These are phyloP conservation scores for Geotrichum restrictum DNA, from an alignment of 1,139 yeast genomes.

Conservation along the genomic window DNA sequence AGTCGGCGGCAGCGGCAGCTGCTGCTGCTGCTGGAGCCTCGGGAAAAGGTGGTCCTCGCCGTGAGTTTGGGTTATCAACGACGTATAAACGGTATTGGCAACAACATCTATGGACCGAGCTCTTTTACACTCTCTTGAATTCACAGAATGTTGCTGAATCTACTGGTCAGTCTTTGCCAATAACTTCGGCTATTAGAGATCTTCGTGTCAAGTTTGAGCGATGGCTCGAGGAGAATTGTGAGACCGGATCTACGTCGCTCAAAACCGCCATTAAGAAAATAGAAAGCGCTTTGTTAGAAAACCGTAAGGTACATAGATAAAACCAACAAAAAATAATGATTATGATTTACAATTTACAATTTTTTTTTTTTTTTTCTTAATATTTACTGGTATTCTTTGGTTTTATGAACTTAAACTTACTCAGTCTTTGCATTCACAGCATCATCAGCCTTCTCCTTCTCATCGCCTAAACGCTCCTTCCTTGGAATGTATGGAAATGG, in stretches of 20 bases:
- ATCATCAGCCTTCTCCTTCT: background rate
- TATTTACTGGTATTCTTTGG: background rate
- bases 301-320: conserved; percentile 6
- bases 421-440: background rate
- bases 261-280: conserved; percentile 27
- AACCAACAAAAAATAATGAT: background rate
- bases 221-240: conserved; percentile 41
- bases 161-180: conserved; percentile 38
- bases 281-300: conserved; percentile 22
- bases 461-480: background rate
- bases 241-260: conserved; percentile 26
- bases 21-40: conserved; percentile 24
- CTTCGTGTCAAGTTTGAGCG: conserved; percentile 46
- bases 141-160: conserved; percentile 41
- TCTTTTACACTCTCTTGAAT: conserved; percentile 64
- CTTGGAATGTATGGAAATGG: conserved; percentile 25
- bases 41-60: conserved; percentile 11
- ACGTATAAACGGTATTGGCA: conserved; percentile 77
- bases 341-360: too few species aligned
- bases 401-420: background rate
- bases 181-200: conserved; percentile 40
- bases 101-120: conserved; percentile 60
- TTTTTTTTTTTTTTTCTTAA: background rate
- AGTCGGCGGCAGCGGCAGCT: conserved; percentile 26
- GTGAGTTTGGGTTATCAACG: conserved; percentile 40